These are phyloP conservation scores for Psidium friedrichsthalianum DNA, from an alignment of 345 rosid genomes.

Conservation along the genomic window DNA sequence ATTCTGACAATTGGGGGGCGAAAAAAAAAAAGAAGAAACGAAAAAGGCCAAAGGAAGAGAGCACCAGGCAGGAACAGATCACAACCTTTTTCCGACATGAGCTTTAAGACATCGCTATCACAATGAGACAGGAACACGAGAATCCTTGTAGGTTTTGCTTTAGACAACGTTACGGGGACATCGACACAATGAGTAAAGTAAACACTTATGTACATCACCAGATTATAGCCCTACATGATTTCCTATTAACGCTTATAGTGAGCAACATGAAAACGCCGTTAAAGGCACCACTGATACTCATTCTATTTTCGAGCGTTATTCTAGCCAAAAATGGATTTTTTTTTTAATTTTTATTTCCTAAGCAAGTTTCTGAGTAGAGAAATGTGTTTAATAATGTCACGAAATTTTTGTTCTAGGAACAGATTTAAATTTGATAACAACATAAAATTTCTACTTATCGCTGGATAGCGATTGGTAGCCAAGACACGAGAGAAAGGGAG, in stretches of 20 bases:
- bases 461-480: fast-evolving
- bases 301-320: no score
- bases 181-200: no score
- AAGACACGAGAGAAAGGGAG: no score
- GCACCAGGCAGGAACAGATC: neutral
- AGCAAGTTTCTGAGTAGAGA: no score
- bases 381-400: no score
- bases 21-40: neutral
- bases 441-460: no score
- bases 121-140: neutral
- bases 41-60: neutral
- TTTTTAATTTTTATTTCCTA: no score
- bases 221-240: neutral
- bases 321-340: no score
- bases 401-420: no score
- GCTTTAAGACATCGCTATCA: neutral
- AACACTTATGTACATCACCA: neutral
- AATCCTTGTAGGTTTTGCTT: neutral
- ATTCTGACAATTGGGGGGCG: neutral
- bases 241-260: neutral
- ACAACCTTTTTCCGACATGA: neutral
- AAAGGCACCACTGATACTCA: no score
- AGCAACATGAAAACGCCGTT: neutral
- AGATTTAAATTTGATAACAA: no score
- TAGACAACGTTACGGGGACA: neutral